Evolutionary conservation across 2,329 filamentous ascomycete genomes (phyloP).

Genomic region (Macrophomina phaseolina): DNA sequence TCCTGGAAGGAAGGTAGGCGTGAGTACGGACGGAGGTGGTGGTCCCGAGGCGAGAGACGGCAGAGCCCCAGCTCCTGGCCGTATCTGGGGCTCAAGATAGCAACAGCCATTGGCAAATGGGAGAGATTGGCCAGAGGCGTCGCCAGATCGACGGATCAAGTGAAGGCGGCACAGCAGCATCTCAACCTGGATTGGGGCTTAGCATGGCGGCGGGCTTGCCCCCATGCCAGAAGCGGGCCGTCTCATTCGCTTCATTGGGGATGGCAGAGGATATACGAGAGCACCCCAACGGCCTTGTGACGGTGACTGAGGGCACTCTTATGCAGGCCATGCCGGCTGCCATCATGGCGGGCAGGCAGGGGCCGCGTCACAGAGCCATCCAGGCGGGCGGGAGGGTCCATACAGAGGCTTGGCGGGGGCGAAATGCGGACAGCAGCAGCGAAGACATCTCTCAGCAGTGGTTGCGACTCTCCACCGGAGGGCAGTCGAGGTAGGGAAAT

Average conservation of each 20-base stretch:
- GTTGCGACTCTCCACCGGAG: no score
- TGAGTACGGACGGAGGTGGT: not conserved
- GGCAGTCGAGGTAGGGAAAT: conserved; percentile 4
- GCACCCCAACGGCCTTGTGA: conserved; percentile 19
- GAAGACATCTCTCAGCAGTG: no score
- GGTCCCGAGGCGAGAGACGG: not conserved
- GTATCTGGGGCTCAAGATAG: conserved; percentile 3
- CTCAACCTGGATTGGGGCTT: conserved; percentile 1
- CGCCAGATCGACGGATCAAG: conserved; percentile 12
- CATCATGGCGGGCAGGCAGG: not conserved
- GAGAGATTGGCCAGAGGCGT: conserved; percentile 5
- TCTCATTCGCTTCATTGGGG: conserved; percentile 3
- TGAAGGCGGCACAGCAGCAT: conserved; percentile 4
- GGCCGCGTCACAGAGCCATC: conserved; percentile 7
- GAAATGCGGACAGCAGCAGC: not conserved
- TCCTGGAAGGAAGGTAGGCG: not conserved
- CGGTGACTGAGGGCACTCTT: conserved; percentile 5
- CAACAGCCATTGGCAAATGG: conserved; percentile 11
- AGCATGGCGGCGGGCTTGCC: not conserved
- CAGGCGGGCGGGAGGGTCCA: not conserved
- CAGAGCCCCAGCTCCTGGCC: not conserved
- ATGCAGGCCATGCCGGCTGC: conserved; percentile 8
- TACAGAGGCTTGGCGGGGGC: not conserved
- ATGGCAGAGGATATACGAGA: conserved; percentile 17
- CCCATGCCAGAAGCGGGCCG: conserved; percentile 1